A percentile compares a stretch with the other conserved stretches of the same genome.
Conservation (phyloP, 495 filamentous ascomycete species). For the Penicillium psychrofluorescens region DNA sequence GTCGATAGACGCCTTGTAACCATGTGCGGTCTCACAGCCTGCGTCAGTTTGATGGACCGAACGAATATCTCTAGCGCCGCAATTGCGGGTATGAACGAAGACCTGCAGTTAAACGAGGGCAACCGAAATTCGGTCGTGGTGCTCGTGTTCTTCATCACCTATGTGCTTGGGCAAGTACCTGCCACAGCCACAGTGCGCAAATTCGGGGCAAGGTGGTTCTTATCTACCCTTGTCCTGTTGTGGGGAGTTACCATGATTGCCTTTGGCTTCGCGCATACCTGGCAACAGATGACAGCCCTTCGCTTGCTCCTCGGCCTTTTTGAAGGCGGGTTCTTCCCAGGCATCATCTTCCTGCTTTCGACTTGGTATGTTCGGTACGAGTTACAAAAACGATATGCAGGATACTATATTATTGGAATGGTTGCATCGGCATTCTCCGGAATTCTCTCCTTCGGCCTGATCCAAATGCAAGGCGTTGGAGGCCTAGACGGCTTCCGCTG, state of each 20-base stretch:
- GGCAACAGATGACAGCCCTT: slow-evolving; percentile 35
- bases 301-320: slow-evolving; percentile 46
- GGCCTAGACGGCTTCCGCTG: slow-evolving; percentile 43
- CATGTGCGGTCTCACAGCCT: slow-evolving; percentile 51
- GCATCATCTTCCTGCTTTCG: slow-evolving; percentile 41
- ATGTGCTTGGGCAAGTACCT: slow-evolving; percentile 49
- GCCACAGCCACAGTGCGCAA: slow-evolving; percentile 41
- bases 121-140: slow-evolving; percentile 37
- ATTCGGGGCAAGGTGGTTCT: slow-evolving; percentile 44
- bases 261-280: slow-evolving; percentile 12
- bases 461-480: slow-evolving; percentile 32
- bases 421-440: slow-evolving; percentile 46
- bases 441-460: slow-evolving; percentile 48
- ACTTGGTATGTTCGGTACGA: slow-evolving; percentile 48
- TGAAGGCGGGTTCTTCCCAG: slow-evolving; percentile 49
- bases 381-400: slow-evolving; percentile 47
- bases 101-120: slow-evolving; percentile 31
- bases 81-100: slow-evolving; percentile 47
- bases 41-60: slow-evolving; percentile 51
- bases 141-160: slow-evolving; percentile 51
- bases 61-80: slow-evolving; percentile 50
- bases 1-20: slow-evolving; percentile 49
- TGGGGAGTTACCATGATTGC: slow-evolving; percentile 18
- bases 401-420: slow-evolving; percentile 48
- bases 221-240: slow-evolving; percentile 35